Conservation (phyloP, 2,329 filamentous ascomycete species). For the Stagonosporopsis vannaccii region DNA sequence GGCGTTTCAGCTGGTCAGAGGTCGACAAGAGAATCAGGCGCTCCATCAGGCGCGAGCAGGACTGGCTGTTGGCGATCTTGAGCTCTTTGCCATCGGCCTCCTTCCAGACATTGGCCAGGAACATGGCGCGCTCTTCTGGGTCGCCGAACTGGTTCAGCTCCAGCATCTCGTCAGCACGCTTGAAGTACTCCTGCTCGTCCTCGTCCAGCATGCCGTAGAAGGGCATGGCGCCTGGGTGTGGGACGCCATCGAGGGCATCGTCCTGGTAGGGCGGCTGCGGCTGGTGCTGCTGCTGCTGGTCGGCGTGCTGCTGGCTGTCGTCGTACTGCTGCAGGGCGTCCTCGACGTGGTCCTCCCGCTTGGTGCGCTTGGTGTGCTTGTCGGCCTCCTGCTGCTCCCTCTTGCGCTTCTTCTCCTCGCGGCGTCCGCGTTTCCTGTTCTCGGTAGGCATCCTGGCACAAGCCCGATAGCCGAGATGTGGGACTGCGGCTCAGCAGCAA, state of each 20-base stretch:
- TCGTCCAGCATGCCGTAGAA: slow-evolving; percentile 95
- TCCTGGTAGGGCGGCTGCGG: slow-evolving; percentile 26
- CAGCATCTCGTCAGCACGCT: slow-evolving; percentile 85
- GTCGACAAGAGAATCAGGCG: slow-evolving; percentile 83
- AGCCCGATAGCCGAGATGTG: slow-evolving; percentile 23
- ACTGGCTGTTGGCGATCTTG: slow-evolving; percentile 95
- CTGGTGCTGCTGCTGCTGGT: slow-evolving; percentile 26
- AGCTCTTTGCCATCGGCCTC: slow-evolving; percentile 93
- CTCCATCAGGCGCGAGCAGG: slow-evolving; percentile 92
- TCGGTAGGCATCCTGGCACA: slow-evolving; percentile 63
- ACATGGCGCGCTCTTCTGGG: slow-evolving; percentile 64
- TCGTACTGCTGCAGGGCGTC: slow-evolving; percentile 19
- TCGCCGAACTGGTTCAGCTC: slow-evolving; percentile 87
- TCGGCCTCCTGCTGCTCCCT: slow-evolving; percentile 53
- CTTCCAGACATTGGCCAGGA: slow-evolving; percentile 79
- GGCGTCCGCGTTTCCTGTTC: slow-evolving; percentile 64
- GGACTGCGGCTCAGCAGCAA: slow-evolving; percentile 14
- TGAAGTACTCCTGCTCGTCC: slow-evolving; percentile 95
- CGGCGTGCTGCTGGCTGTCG: slow-evolving; percentile 27
- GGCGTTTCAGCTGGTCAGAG: slow-evolving; percentile 78
- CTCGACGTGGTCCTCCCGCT: slow-evolving; percentile 28
- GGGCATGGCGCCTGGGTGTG: slow-evolving; percentile 64
- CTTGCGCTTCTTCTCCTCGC: slow-evolving; percentile 62
- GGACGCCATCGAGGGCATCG: slow-evolving; percentile 40
- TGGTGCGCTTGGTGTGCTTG: slow-evolving; percentile 45